Conservation (phyloP, 257 asterid species). For the Scutellaria barbata region DNA sequence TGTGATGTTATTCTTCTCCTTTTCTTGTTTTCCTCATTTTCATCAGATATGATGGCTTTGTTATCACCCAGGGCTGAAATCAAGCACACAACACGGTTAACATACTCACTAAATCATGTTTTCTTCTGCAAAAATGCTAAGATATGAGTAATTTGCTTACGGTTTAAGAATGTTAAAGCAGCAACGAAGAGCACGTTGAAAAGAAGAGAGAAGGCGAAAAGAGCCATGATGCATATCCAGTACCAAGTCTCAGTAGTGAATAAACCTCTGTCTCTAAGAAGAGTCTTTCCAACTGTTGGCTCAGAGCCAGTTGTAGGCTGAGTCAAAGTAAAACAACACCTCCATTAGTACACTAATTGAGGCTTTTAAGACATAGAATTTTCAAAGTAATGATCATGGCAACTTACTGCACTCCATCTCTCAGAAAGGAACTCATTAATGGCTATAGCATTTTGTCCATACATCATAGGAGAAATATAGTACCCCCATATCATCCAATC, state of each 20-base stretch:
- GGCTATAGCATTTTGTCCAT: slow-evolving; percentile 90
- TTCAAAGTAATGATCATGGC: background rate
- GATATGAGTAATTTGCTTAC: slow-evolving; percentile 44
- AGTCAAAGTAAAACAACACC: background rate
- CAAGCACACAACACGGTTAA: slow-evolving; percentile 25
- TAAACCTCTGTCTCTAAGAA: slow-evolving; percentile 73
- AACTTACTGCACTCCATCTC: slow-evolving; percentile 82
- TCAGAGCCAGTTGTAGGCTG: slow-evolving; percentile 67
- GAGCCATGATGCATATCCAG: slow-evolving; percentile 76
- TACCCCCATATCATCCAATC: slow-evolving; percentile 95
- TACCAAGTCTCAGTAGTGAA: slow-evolving; percentile 64
- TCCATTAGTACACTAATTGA: slow-evolving; percentile 20
- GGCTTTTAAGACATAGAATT: background rate
- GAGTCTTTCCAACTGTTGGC: slow-evolving; percentile 77
- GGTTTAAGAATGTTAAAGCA: slow-evolving; percentile 75
- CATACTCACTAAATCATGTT: slow-evolving; percentile 1
- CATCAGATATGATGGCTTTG: slow-evolving; percentile 55
- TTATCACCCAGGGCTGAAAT: slow-evolving; percentile 73
- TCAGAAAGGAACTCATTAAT: slow-evolving; percentile 79
- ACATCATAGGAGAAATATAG: slow-evolving; percentile 89
- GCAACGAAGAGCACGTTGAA: slow-evolving; percentile 72
- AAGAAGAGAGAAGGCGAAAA: slow-evolving; percentile 66
- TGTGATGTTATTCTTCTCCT: slow-evolving; percentile 21
- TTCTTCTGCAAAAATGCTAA: no score
- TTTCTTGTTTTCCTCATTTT: slow-evolving; percentile 40